Evolutionary conservation across 345 rosid genomes (phyloP), one percentile per base, ranked within the genome.

Genomic region (Reutealis trisperma): DNA sequence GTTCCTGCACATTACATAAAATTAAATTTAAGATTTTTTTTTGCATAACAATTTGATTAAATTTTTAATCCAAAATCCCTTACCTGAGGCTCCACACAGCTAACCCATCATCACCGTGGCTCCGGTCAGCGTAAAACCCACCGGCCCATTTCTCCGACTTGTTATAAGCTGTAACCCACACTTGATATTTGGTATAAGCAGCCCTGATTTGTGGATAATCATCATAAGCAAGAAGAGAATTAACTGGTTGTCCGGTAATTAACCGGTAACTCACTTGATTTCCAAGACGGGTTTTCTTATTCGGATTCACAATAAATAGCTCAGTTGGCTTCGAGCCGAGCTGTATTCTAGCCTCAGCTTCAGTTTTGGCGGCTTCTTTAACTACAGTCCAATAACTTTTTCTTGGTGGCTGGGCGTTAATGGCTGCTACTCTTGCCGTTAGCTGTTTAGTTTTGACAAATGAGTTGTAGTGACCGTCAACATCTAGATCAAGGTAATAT

Each of bases 101-200:
- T 74, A 92, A 87, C 10, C 91, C 91, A 27, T 93, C 97, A 5
- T 92, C 93, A 6, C 98, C 97, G 5, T 75, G 88, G 82, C 92
- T 93, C 79, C 88, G 66, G 71, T 92, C 95, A 9, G 89, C 79
- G 11, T 86, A 92, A 76, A 86, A 88, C 37, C 97, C 98, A 69
- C 89, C 94, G 0, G 92, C 91, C 98, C 98, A 93, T 78, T 89
- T 87, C 86, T 93, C 95, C 4, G 91, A 89, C 88, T 82, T 87
- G 86, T 92, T 88, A 82, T 92, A 88, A 30, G 93, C 91, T 4
- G 97, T 92, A 27, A 87, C 92, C 95, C 97, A 93, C 58, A 89
- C 78, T 65, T 93, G 94, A 66, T 87, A 89, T 24, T 86, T 85
- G 0, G 89, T 86, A 67, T 90, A 89, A 25, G 86, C 85, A 2